Evolutionary conservation across 306 rosid species (phyloP).

Genomic region (Cucurbita maxima): DNA sequence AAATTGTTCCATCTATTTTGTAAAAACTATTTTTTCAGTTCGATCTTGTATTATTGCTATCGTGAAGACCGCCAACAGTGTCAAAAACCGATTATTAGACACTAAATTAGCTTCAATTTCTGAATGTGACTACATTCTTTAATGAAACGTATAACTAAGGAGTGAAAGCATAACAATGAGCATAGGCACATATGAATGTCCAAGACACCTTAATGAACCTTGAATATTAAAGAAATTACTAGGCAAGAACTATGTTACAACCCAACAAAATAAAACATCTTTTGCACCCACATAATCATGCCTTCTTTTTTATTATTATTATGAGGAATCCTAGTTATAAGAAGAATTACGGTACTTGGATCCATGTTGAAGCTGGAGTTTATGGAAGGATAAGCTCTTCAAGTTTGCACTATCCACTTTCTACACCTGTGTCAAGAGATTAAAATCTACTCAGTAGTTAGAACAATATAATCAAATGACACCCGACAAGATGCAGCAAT

Average conservation of each 20-base stretch:
- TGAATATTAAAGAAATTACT: not conserved
- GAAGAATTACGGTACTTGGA: constrained; percentile 6
- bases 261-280: not conserved
- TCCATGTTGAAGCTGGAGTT: not conserved
- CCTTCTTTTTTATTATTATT: not conserved
- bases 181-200: not conserved
- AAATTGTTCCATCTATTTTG: not conserved
- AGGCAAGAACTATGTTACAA: not conserved
- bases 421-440: constrained; percentile 1
- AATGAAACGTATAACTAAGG: not conserved
- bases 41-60: not conserved
- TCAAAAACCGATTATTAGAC: not conserved
- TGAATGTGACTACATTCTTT: not conserved
- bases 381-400: not conserved
- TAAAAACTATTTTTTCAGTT: not conserved
- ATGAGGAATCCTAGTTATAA: not conserved
- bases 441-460: not conserved
- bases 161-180: not conserved
- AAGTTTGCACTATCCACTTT: constrained; percentile 1
- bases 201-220: not conserved
- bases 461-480: not conserved
- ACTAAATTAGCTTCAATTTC: not conserved
- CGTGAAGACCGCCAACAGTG: not conserved
- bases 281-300: not conserved
- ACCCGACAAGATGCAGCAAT: not conserved